phyloP scores from a whole-genome alignment of 2,329 filamentous ascomycete species.

The Tolypocladium inflatum region DNA sequence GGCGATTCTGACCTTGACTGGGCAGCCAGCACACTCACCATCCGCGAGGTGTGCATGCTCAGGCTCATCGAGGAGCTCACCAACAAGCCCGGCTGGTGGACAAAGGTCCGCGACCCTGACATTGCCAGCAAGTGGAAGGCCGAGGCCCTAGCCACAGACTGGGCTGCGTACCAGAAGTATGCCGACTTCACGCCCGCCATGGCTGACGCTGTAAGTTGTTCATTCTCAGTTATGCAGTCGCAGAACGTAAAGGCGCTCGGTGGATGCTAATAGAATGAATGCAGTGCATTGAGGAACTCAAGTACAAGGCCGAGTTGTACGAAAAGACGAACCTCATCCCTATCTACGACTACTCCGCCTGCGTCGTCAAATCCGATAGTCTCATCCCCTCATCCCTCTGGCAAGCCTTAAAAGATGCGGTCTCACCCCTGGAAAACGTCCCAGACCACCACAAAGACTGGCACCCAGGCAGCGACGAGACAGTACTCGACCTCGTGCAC shows the following conservation, averaged over 20 bases:
- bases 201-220: background rate
- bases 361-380: constrained; percentile 25
- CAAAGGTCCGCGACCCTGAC: constrained; percentile 15
- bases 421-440: constrained; percentile 39
- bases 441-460: constrained; percentile 44
- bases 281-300: constrained; percentile 22
- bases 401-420: constrained; percentile 30
- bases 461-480: constrained; percentile 46
- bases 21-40: constrained; percentile 15
- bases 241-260: background rate
- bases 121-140: background rate
- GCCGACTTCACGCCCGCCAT: background rate
- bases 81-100: constrained; percentile 25
- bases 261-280: background rate
- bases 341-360: constrained; percentile 20
- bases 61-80: constrained; percentile 20
- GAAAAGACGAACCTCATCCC: constrained; percentile 21
- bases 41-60: constrained; percentile 22
- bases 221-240: background rate
- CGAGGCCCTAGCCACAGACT: background rate
- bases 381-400: constrained; percentile 12
- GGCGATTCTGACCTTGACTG: constrained; percentile 6
- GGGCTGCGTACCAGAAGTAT: background rate
- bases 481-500: constrained; percentile 53
- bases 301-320: constrained; percentile 21